Evolutionary conservation across 805 yeast species (phyloP).

Genomic region (Suhomyces kilbournensis): DNA sequence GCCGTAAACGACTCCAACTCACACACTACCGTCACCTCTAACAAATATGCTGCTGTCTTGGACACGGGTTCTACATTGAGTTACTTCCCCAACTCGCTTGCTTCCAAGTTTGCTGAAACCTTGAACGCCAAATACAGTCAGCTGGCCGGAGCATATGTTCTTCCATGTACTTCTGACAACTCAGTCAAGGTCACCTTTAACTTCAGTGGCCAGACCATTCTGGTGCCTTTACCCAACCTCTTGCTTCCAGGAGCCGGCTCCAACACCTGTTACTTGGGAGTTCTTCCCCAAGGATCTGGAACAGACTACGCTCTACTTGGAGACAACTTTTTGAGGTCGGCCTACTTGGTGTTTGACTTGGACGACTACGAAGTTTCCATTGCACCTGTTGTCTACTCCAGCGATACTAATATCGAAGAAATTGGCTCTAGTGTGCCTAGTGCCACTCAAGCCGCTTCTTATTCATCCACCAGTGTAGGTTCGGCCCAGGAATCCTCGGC

Average conservation of each 20-base stretch:
- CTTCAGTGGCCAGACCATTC: constrained; percentile 57
- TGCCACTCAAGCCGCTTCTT: constrained; percentile 46
- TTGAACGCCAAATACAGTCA: constrained; percentile 42
- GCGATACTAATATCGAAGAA: constrained; percentile 42
- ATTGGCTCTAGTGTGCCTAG: constrained; percentile 49
- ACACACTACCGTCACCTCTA: constrained; percentile 15
- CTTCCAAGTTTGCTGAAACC: constrained; percentile 33
- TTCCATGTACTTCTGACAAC: constrained; percentile 37
- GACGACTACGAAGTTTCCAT: constrained; percentile 56
- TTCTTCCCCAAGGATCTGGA: constrained; percentile 10
- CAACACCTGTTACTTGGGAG: constrained; percentile 16
- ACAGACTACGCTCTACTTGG: constrained; percentile 47
- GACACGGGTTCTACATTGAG: constrained; percentile 38
- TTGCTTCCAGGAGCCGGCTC: constrained; percentile 13
- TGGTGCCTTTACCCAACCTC: constrained; percentile 43
- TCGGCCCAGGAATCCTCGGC: constrained; percentile 5
- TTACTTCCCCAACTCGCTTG: constrained; percentile 41
- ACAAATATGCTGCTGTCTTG: constrained; percentile 23
- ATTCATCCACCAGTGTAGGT: constrained; percentile 34
- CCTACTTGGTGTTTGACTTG: constrained; percentile 63
- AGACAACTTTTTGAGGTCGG: constrained; percentile 60
- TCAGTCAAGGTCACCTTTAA: constrained; percentile 39
- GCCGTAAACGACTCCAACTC: constrained; percentile 10
- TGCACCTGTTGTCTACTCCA: constrained; percentile 26
- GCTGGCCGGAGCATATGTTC: constrained; percentile 42